Conservation (phyloP, 2,329 filamentous ascomycete genomes). For the Cytospora leucostoma region DNA sequence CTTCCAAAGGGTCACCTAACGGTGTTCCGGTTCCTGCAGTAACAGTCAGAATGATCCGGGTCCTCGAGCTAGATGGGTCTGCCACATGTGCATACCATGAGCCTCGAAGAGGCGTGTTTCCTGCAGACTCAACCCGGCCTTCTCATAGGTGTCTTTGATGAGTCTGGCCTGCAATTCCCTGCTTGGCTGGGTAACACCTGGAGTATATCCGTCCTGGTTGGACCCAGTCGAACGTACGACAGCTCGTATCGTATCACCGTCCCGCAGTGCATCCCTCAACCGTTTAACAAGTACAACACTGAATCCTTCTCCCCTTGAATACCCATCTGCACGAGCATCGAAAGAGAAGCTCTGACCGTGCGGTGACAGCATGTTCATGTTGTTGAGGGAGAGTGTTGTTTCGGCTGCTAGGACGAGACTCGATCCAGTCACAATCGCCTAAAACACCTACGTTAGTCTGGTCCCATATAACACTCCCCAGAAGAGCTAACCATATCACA, state of each 20-base stretch:
- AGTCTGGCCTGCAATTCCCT: slow-evolving; percentile 35
- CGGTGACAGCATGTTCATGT: slow-evolving; percentile 30
- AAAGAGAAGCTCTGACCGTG: slow-evolving; percentile 37
- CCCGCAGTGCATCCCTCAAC: slow-evolving; percentile 43
- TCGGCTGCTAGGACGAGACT: slow-evolving; percentile 32
- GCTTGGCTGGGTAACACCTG: slow-evolving; percentile 46
- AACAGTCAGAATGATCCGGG: neutral
- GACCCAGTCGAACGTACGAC: slow-evolving; percentile 38
- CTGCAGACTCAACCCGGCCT: slow-evolving; percentile 31
- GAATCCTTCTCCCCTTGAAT: slow-evolving; percentile 48
- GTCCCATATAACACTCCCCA: neutral
- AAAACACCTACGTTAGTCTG: too few species aligned
- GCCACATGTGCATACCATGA: slow-evolving; percentile 37
- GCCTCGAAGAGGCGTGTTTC: slow-evolving; percentile 36
- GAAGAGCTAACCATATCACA: slow-evolving; percentile 1
- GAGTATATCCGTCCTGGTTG: slow-evolving; percentile 43
- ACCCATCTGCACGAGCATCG: slow-evolving; percentile 47
- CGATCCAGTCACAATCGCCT: neutral
- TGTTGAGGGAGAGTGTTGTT: slow-evolving; percentile 12
- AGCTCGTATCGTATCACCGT: slow-evolving; percentile 42
- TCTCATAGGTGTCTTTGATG: slow-evolving; percentile 38
- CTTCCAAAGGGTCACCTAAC: slow-evolving; percentile 33
- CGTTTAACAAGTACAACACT: slow-evolving; percentile 46
- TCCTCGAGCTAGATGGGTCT: neutral
- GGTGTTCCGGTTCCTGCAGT: neutral